Evolutionary conservation across 1,284 basidiomycete species (phyloP), one percentile per base, ranked within the genome.

Genomic region (Apiotrichum domesticum): DNA sequence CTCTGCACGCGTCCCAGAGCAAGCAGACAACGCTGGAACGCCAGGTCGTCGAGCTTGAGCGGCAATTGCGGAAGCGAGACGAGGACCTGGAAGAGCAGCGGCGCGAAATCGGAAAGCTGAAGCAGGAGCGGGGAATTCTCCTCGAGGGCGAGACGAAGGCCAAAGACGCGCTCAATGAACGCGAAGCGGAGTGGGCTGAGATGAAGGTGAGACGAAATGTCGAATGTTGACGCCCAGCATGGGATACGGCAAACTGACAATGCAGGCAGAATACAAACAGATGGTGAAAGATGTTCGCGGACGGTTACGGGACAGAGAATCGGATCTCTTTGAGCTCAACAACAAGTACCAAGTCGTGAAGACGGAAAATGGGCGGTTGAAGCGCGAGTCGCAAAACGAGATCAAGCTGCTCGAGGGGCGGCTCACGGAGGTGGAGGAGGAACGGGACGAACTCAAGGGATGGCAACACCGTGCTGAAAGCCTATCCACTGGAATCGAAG

Each of bases 401-500:
- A 56, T 71, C 9, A 47, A 51, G 1, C 48, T 71, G 13, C 57
- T 70, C 4, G 53, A 57, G 29, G 56, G 52, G 2, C 57, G 69
- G 4, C 33, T 73, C n/a, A 45, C 55, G 21, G 70, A 70, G 34
- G 46, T 70, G 1, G 68, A 73, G 46, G 57, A 57, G 2, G 67
- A 72, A 46, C 44, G 66, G 1, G 65, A 71, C 7, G 54, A 54
- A 7, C 42, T 74, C 34, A 63, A 61, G 45, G 54, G 52, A 3
- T 71, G 70, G 65, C 63, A 74, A 46, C 56, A 66, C 33, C 63
- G 66, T 10, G 73, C 74, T 1, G 65, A 67, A 34, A 62, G 65
- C 11, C 55, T 76, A 7, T 56, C 66, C 1, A 73, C 74, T 35
- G 67, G 73, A 51, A 56, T 76, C 7, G 75, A 77, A 57, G 69